phyloP scores from a whole-genome alignment of 2,329 filamentous ascomycete species.

The Aspergillus eucalypticola region DNA sequence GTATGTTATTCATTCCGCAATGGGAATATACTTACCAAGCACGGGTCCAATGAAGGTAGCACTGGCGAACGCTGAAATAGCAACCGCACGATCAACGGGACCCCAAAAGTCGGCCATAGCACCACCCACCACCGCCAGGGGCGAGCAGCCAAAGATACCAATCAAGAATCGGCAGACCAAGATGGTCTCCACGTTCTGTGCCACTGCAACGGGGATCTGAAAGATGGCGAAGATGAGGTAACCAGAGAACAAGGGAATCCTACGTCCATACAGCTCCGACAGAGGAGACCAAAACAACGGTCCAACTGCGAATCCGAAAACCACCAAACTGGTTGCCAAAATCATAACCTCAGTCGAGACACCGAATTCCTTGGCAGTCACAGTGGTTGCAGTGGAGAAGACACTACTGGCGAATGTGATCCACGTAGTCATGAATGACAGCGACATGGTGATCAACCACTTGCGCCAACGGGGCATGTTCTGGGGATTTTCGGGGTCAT shows the following conservation, averaged over 20 bases:
- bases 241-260: constrained; percentile 51
- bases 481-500: constrained; percentile 36
- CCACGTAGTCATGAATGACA: constrained; percentile 42
- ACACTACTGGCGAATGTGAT: constrained; percentile 52
- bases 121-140: constrained; percentile 54
- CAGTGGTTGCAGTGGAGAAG: constrained; percentile 46
- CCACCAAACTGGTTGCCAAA: constrained; percentile 46
- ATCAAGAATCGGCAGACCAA: constrained; percentile 57
- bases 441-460: constrained; percentile 41
- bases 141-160: constrained; percentile 54
- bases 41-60: constrained; percentile 54
- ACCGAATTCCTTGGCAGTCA: constrained; percentile 46
- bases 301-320: constrained; percentile 56
- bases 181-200: constrained; percentile 56
- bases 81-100: constrained; percentile 49
- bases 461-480: constrained; percentile 37
- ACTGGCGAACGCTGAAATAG: constrained; percentile 45
- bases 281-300: constrained; percentile 51
- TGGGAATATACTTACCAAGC: constrained; percentile 30
- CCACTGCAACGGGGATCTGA: constrained; percentile 57
- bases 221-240: constrained; percentile 54
- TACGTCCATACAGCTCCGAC: constrained; percentile 54
- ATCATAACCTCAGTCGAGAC: constrained; percentile 45
- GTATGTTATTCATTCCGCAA: not conserved
- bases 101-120: constrained; percentile 52